Conservation (phyloP, 1,284 basidiomycete species). For the Termitomyces sp. region DNA sequence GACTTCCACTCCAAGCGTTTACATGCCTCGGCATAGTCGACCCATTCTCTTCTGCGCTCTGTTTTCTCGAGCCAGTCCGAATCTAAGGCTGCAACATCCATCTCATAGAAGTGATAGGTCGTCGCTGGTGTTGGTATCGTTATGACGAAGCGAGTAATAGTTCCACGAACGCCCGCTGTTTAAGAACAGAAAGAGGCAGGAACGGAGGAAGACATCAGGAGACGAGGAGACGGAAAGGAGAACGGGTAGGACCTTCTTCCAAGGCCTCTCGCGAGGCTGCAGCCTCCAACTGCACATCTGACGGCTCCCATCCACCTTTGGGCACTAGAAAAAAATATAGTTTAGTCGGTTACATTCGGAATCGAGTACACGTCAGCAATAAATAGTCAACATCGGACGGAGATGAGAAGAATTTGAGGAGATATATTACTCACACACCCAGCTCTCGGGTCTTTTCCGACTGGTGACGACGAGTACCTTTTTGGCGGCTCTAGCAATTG, state of each 20-base stretch:
- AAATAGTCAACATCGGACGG: not conserved
- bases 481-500: constrained; percentile 62
- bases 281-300: constrained; percentile 72
- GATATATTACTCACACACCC: constrained; percentile 74
- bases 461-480: constrained; percentile 79
- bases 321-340: constrained; percentile 49
- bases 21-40: constrained; percentile 75
- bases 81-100: constrained; percentile 71
- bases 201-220: constrained; percentile 48
- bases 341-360: constrained; percentile 8
- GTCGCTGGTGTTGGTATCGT: constrained; percentile 72
- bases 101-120: constrained; percentile 83
- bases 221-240: constrained; percentile 67
- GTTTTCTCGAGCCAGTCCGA: constrained; percentile 72
- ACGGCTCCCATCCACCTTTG: constrained; percentile 81
- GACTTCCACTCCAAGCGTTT: constrained; percentile 71
- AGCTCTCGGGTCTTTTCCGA: constrained; percentile 69
- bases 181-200: constrained; percentile 22
- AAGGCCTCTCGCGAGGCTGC: constrained; percentile 83
- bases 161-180: constrained; percentile 24
- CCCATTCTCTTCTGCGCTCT: constrained; percentile 77
- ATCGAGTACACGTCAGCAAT: constrained; percentile 16
- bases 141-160: constrained; percentile 20
- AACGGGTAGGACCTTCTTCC: constrained; percentile 88
- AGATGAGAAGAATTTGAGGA: constrained; percentile 1